Conservation (phyloP, 2,329 filamentous ascomycete species). For the Chaetomiaceae sp. region DNA sequence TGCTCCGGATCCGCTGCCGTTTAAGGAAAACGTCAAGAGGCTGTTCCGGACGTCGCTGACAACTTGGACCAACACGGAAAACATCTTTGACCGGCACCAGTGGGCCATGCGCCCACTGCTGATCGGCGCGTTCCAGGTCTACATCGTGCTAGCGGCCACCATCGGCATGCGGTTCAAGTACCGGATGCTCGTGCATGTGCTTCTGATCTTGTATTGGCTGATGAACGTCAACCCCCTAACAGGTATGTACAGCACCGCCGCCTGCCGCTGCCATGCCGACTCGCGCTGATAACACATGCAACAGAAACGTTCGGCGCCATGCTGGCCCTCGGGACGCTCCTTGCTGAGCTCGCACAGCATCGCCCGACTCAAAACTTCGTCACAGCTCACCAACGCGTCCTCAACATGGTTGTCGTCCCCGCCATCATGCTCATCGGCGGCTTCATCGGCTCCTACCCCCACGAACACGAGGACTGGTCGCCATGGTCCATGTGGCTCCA, state of each 20-base stretch:
- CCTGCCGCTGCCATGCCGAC: neutral
- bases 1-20: slow-evolving; percentile 39
- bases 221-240: slow-evolving; percentile 40
- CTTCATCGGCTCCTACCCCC: slow-evolving; percentile 45
- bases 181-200: slow-evolving; percentile 40
- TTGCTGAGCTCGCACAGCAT: slow-evolving; percentile 47
- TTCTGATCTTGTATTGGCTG: slow-evolving; percentile 46
- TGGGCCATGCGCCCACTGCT: slow-evolving; percentile 49
- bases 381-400: slow-evolving; percentile 35
- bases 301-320: slow-evolving; percentile 51
- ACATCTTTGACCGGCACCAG: slow-evolving; percentile 50
- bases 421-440: slow-evolving; percentile 40
- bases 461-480: slow-evolving; percentile 45
- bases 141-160: slow-evolving; percentile 42
- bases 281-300: no score
- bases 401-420: slow-evolving; percentile 30
- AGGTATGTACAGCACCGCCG: slow-evolving; percentile 34
- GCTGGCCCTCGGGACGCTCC: slow-evolving; percentile 46
- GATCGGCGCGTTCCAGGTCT: slow-evolving; percentile 46
- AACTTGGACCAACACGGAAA: slow-evolving; percentile 47
- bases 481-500: slow-evolving; percentile 38
- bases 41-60: slow-evolving; percentile 42
- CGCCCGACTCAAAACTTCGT: slow-evolving; percentile 42
- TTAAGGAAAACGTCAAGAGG: slow-evolving; percentile 41
- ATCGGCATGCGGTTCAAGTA: slow-evolving; percentile 45